Evolutionary conservation across 139 green algal genomes (phyloP).

Genomic region (Pycnococcus provasolii): DNA sequence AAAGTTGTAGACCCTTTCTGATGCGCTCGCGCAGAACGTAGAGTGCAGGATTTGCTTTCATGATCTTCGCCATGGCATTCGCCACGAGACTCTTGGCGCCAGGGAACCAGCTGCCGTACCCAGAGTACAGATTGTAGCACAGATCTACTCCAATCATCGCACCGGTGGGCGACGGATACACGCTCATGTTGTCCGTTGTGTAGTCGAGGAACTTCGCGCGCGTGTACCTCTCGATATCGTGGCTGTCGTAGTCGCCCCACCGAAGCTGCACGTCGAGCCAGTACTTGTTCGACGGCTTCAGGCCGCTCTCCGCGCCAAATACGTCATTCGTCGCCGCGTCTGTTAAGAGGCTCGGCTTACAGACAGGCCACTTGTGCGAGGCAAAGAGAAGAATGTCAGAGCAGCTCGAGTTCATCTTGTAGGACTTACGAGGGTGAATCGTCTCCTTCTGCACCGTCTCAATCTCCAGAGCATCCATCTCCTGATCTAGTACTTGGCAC

Average conservation of each 20-base stretch:
- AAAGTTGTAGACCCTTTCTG: conserved; percentile 95
- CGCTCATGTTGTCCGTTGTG: conserved; percentile 99
- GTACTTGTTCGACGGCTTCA: conserved; percentile 79
- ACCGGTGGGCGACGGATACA: conserved; percentile 93
- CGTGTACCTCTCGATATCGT: conserved; percentile 98
- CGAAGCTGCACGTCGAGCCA: conserved; percentile 63
- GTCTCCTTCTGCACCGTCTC: conserved; percentile 99
- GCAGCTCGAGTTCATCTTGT: conserved; percentile 98
- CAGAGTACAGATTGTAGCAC: conserved; percentile 95
- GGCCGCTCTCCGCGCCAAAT: conserved; percentile 77
- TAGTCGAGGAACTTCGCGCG: conserved; percentile 99
- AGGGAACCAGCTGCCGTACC: conserved; percentile 98
- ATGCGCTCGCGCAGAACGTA: conserved; percentile 98
- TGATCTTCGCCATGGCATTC: conserved; percentile 62
- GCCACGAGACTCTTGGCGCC: conserved; percentile 89
- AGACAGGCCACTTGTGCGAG: conserved; percentile 91
- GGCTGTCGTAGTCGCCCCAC: conserved; percentile 97
- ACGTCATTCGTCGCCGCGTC: conserved; percentile 73
- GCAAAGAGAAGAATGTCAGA: conserved; percentile 96
- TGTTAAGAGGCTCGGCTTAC: conserved; percentile 85
- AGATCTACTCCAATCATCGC: conserved; percentile 96
- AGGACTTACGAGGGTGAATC: conserved; percentile 97
- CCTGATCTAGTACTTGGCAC: conserved; percentile 87
- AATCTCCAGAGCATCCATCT: conserved; percentile 98
- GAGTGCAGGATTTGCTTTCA: conserved; percentile 96